Percentiles rank a stretch among this genome's conserved stretches.
These are phyloP conservation scores for Fonsecaea nubica DNA, from an alignment of 2,329 filamentous ascomycete species.

Conservation along the genomic window DNA sequence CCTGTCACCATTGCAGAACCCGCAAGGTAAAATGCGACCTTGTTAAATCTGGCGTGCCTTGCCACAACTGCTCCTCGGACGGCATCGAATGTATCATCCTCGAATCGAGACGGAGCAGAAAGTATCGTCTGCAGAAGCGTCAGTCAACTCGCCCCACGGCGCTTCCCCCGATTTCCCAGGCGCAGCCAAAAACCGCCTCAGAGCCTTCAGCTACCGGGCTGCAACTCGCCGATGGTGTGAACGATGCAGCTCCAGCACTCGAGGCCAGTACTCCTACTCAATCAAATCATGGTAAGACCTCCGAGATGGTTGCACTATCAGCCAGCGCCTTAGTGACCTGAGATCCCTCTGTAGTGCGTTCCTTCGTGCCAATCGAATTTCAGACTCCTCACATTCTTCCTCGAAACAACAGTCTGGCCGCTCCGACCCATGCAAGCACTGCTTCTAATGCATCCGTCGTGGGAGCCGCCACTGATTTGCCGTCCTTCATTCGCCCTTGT, in stretches of 20 bases:
- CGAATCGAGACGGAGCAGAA: conserved; percentile 34
- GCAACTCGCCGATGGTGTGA: neutral
- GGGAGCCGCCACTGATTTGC: conserved; percentile 14
- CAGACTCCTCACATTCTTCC: conserved; percentile 5
- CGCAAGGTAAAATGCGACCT: conserved; percentile 48
- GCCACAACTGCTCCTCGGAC: conserved; percentile 32
- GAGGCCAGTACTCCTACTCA: neutral
- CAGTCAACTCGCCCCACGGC: conserved; percentile 27
- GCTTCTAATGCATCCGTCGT: neutral
- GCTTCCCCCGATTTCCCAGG: conserved; percentile 28
- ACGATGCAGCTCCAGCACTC: conserved; percentile 4
- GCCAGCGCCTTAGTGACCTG: neutral
- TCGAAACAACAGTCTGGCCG: conserved; percentile 6
- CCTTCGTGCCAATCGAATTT: conserved; percentile 2
- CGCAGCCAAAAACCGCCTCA: conserved; percentile 16
- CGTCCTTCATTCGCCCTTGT: conserved; percentile 30
- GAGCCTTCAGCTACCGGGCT: conserved; percentile 4
- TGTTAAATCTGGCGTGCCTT: conserved; percentile 31
- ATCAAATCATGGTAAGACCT: conserved; percentile 3
- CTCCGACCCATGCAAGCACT: neutral
- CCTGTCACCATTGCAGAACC: conserved; percentile 47
- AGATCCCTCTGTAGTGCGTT: neutral
- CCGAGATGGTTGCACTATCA: neutral
- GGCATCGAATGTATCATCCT: conserved; percentile 34
- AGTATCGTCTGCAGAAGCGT: conserved; percentile 37